Conservation (phyloP, 306 rosid species). For the Carpinus fangiana region DNA sequence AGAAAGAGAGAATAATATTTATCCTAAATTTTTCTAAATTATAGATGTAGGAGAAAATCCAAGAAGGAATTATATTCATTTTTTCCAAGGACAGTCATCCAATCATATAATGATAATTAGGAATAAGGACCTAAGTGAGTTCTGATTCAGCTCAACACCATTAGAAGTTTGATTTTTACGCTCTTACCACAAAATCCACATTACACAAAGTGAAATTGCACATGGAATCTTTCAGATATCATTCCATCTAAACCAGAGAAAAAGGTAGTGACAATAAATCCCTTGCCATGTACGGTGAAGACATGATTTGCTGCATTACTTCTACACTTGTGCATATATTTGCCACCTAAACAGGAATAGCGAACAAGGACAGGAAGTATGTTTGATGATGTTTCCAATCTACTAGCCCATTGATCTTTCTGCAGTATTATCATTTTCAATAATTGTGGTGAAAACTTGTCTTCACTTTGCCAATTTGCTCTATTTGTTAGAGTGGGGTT, state of each 20-base stretch:
- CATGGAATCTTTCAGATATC: neutral
- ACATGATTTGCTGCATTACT: neutral
- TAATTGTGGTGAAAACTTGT: neutral
- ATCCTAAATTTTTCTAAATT: neutral
- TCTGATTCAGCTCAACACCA: neutral
- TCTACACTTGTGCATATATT: neutral
- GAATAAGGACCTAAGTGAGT: neutral
- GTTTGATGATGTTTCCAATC: neutral
- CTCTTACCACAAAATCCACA: no score
- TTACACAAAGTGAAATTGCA: neutral
- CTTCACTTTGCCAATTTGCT: neutral
- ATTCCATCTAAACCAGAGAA: neutral
- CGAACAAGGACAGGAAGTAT: neutral
- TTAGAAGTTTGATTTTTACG: no score
- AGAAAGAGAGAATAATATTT: no score
- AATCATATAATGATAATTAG: neutral
- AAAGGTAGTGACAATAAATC: neutral
- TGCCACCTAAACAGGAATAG: neutral
- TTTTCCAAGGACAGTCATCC: neutral
- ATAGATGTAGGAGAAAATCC: neutral
- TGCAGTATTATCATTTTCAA: neutral
- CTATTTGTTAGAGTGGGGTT: neutral
- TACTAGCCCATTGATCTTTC: neutral
- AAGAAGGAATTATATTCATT: neutral
- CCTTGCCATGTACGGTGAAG: neutral